Evolutionary conservation across 345 rosid genomes (phyloP).

Genomic region (Eucalyptus regnans): DNA sequence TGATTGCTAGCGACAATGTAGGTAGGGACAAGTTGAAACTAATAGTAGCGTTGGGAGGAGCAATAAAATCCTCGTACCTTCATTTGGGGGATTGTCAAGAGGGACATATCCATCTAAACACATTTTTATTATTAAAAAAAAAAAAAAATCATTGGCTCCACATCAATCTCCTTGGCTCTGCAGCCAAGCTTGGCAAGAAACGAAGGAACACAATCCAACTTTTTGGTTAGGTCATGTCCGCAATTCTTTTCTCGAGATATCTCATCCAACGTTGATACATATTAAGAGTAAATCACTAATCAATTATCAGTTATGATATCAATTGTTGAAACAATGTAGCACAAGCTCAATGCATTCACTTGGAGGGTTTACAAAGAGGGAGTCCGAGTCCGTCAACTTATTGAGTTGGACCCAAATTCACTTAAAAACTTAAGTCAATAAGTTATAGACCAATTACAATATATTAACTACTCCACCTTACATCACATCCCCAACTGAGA

Average conservation of each 20-base stretch:
- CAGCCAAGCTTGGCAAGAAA: not conserved
- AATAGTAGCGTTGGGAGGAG: not conserved
- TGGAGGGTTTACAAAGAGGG: not conserved
- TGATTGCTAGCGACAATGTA: not conserved
- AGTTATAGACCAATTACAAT: not conserved
- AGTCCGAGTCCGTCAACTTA: not conserved
- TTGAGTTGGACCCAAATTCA: not conserved
- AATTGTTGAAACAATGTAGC: not conserved
- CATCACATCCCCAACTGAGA: not conserved
- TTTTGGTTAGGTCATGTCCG: not conserved
- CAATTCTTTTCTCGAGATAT: not conserved
- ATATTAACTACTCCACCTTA: not conserved
- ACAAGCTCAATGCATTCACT: not conserved
- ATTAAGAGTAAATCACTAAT: not conserved
- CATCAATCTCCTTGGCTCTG: not conserved
- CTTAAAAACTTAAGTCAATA: not conserved
- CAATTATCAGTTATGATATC: not conserved
- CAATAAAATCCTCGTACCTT: not conserved
- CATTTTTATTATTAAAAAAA: not conserved
- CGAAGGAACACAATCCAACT: not conserved
- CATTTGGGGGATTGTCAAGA: not conserved
- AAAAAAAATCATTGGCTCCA: not conserved
- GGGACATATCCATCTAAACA: accelerated
- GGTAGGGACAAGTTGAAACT: not conserved
- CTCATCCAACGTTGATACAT: not conserved